A percentile compares a stretch with the other conserved stretches of the same genome.
Conservation (phyloP, 129 eudicot species). For the Pulicaria dysenterica region DNA sequence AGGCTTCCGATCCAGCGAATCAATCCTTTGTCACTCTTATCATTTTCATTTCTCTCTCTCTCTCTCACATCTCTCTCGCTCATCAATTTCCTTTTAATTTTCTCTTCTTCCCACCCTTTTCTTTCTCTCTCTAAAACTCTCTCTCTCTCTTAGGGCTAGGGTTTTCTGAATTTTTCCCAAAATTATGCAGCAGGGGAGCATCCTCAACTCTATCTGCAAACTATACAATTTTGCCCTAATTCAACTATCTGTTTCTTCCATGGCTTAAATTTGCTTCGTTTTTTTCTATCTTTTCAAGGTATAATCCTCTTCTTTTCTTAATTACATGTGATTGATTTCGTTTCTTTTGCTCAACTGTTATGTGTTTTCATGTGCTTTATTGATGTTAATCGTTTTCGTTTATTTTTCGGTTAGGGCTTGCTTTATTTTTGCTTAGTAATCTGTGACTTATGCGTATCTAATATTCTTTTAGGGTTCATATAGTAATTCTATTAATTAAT, state of each 20-base stretch:
- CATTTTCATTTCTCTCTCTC: constrained; percentile 8
- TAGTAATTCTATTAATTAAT: not conserved
- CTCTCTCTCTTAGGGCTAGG: constrained; percentile 66
- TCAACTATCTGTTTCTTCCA: constrained; percentile 43
- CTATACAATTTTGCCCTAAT: constrained; percentile 25
- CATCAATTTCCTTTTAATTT: constrained; percentile 8
- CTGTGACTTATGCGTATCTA: not conserved
- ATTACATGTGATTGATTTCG: not conserved
- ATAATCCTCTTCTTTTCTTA: not conserved
- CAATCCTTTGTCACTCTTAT: constrained; percentile 34
- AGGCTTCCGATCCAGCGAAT: constrained; percentile 40
- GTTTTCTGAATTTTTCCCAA: constrained; percentile 32
- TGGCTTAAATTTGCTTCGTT: constrained; percentile 42
- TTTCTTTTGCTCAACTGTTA: constrained; percentile 4
- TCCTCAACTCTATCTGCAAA: constrained; percentile 23
- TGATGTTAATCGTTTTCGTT: not conserved
- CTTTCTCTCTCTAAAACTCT: constrained; percentile 19
- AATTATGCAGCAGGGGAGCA: constrained; percentile 20
- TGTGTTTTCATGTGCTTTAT: not conserved
- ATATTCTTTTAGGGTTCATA: not conserved
- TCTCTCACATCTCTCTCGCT: not conserved
- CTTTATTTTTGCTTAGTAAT: not conserved
- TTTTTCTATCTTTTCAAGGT: constrained; percentile 31
- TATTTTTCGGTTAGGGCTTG: not conserved
- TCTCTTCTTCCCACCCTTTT: constrained; percentile 30